These are phyloP conservation scores for Protomyces macrosporus DNA, from an alignment of 1,139 yeast genomes.

Conservation along the genomic window DNA sequence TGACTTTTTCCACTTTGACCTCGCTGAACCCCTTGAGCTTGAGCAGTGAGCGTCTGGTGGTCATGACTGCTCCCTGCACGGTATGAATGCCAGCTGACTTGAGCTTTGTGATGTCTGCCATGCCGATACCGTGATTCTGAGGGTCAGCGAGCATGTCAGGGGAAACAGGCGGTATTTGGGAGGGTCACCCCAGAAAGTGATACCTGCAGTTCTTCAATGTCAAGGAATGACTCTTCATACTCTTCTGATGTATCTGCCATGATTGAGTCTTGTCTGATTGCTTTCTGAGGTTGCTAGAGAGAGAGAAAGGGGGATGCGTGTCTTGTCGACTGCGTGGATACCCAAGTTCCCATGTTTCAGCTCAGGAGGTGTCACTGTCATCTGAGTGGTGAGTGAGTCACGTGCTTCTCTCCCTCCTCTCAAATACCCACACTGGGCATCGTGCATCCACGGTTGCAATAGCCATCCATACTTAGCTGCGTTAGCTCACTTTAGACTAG, in stretches of 20 bases:
- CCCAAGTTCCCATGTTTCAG: too few species aligned
- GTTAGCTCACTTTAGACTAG: too few species aligned
- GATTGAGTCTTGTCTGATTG: too few species aligned
- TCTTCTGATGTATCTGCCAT: constrained; percentile 1
- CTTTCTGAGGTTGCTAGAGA: background rate
- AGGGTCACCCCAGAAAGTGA: constrained; percentile 32
- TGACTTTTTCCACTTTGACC: constrained; percentile 56
- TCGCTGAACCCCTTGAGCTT: constrained; percentile 56
- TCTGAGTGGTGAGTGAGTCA: too few species aligned
- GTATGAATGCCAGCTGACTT: constrained; percentile 53
- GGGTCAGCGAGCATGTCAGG: background rate
- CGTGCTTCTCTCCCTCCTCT: too few species aligned
- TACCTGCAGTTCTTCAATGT: constrained; percentile 52
- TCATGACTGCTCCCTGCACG: constrained; percentile 44
- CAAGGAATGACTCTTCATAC: constrained; percentile 34
- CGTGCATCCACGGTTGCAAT: too few species aligned
- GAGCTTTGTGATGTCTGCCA: constrained; percentile 53
- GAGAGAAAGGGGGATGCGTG: background rate
- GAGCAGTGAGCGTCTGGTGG: constrained; percentile 42
- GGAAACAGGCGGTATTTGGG: background rate
- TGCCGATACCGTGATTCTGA: constrained; percentile 43
- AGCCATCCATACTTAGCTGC: too few species aligned
- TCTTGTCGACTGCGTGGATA: background rate
- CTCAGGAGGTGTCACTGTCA: too few species aligned
- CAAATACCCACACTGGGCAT: too few species aligned